These are phyloP conservation scores for Coemansia sp. DNA, from an alignment of 192 early-diverging fungal genomes.

Conservation along the genomic window DNA sequence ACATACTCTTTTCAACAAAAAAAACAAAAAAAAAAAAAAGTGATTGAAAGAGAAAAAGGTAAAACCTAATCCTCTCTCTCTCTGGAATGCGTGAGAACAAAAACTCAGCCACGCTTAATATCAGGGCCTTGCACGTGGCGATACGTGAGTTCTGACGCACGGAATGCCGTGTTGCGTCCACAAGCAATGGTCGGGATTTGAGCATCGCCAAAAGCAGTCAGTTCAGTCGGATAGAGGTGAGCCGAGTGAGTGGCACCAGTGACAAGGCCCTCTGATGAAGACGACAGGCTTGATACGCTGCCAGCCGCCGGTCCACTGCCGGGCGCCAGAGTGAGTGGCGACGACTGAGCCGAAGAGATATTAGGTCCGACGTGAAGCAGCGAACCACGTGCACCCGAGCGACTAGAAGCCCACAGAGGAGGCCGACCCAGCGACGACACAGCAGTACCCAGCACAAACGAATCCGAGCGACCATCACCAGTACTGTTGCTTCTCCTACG, in stretches of 20 bases:
- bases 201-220: slow-evolving; percentile 25
- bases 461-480: not conserved
- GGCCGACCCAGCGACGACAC: not conserved
- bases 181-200: slow-evolving; percentile 29
- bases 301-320: not conserved
- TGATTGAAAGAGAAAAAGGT: not conserved
- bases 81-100: not conserved
- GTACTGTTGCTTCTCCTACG: not conserved
- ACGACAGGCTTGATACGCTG: slow-evolving; percentile 26
- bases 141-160: not conserved
- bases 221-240: slow-evolving; percentile 2
- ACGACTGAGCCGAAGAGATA: slow-evolving; percentile 38
- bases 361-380: slow-evolving; percentile 38
- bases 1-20: not conserved
- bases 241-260: not conserved
- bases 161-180: slow-evolving; percentile 25
- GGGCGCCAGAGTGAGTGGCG: slow-evolving; percentile 14
- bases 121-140: slow-evolving; percentile 10
- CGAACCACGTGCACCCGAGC: not conserved
- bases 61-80: not conserved
- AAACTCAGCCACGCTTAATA: not conserved
- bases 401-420: too few relatives aligned
- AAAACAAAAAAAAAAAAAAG: not conserved
- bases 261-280: slow-evolving; percentile 1
- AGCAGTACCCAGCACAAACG: not conserved